Conservation (phyloP, 768 basidiomycete genomes). For the Leccinum arenicola region DNA sequence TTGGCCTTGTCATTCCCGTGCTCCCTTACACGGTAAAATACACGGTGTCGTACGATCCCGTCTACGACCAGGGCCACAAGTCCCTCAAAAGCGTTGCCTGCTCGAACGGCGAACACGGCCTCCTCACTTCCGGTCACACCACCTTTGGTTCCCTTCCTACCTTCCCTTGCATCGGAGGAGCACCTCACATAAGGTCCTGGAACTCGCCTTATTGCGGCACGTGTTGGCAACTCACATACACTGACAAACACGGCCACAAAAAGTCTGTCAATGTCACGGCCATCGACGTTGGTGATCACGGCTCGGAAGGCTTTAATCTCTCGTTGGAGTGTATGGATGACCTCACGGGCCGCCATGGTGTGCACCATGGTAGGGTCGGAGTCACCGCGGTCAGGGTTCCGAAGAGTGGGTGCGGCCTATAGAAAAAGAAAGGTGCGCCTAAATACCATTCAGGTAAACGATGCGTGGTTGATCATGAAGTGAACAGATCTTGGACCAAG, state of each 20-base stretch:
- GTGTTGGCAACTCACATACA: conserved; percentile 59
- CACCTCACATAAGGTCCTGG: conserved; percentile 46
- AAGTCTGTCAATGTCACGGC: conserved; percentile 48
- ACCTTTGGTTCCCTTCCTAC: conserved; percentile 52
- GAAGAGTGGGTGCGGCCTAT: conserved; percentile 11
- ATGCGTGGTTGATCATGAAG: not conserved
- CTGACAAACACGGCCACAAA: conserved; percentile 21
- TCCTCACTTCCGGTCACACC: conserved; percentile 42
- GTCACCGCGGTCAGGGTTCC: conserved; percentile 23
- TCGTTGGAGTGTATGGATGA: conserved; percentile 35
- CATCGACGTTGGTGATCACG: conserved; percentile 42
- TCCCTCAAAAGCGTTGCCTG: conserved; percentile 47
- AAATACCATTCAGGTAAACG: not conserved
- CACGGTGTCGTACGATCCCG: conserved; percentile 41
- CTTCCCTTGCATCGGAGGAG: conserved; percentile 62
- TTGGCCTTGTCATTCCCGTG: conserved; percentile 8
- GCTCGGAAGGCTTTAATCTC: conserved; percentile 33
- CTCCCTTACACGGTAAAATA: conserved; percentile 8
- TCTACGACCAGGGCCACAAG: conserved; percentile 44
- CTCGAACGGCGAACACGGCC: conserved; percentile 51
- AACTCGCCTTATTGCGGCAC: conserved; percentile 54
- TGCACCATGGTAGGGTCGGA: conserved; percentile 23
- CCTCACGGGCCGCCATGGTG: conserved; percentile 32
- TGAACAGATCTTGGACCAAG: not conserved
- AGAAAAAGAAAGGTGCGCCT: not conserved